Evolutionary conservation across 305 asterid genomes (phyloP), one percentile per base, ranked within the genome.

Genomic region (Fraxinus greggii): DNA sequence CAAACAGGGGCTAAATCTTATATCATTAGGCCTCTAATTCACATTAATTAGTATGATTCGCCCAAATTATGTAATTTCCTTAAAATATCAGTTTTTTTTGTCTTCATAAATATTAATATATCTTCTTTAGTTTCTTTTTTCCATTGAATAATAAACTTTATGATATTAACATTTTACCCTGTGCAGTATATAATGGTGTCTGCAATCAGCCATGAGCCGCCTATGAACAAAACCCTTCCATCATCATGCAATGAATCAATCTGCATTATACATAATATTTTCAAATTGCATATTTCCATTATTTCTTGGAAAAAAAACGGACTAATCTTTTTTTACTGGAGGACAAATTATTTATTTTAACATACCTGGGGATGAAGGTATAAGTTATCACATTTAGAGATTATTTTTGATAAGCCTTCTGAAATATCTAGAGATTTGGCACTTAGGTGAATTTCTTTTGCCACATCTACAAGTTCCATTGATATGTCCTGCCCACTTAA

Each of bases 401-500:
- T 84, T 63, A 95, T 87, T 89, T 90, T 90, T 31, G 94, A 88
- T 81, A 95, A 84, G 80, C 98, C 98, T 82, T 88, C 83, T 9
- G 95, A 84, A 80, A 95, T 84, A 12, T 84, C 69, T 75, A 78
- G 87, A 36, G 89, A 82, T 85, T 82, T 93, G 79, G 90, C 80
- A 81, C 97, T 95, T 40, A 95, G 85, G 88, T 93, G 91, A 32
- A 95, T 82, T 84, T 92, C 97, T 88, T 90, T 95, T 83, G 98
- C 98, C 77, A 90, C 87, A 73, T 87, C 82, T 69, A 90, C 95
- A 87, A 95, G 93, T 87, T 92, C 98, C 88, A 91, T 85, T 48
- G 98, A 89, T 82, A 95, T 93, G 83, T 95, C 98, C 79, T 91
- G 97, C 40, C 98, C 98, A 90, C 98, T 95, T 17, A 83, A 80